Base-by-base conservation (phyloP, 225 moss, liverwort and hornwort genomes). In the Rhytidiadelphus loreus region DNA sequence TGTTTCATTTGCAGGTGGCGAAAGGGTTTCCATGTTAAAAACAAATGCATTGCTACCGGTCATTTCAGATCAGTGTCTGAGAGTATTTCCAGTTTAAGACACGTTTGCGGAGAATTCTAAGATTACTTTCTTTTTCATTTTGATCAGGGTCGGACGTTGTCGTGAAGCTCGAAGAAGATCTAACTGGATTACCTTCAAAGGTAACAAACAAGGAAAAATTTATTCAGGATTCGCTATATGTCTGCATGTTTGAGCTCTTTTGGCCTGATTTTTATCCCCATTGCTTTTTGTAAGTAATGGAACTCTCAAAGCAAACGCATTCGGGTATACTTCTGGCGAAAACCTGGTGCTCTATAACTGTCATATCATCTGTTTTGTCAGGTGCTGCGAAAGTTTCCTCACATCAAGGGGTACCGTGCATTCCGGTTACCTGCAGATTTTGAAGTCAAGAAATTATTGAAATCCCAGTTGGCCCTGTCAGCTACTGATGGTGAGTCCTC, bases 371-470 rank as follows among this genome's bases (percentile, higher is more conserved):
- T 87, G 48, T 89, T 57, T 80, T 90, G 63, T 81, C 93, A 96
- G 92, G 97, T 96, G 83, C 77, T 92, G 88, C 87, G 90, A 85
- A 98, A 94, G 89, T 98, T 97, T 68, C 98, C 98, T 82, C 93
- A 96, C 60, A 92, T 96, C 63, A 87, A 73, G 71, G 93, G 93
- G n/a, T 98, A 96, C 89, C 91, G 84, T 72, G 94, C 95, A 86
- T 92, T 98, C 44, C 93, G 92, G 32, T 86, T 98, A 69, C 96
- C 98, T 69, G 85, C 65, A 44, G 83, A 84, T 88, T 58, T 87
- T 77, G 92, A 96, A 91, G 85, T 86, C 77, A 92, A 92, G 90
- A 89, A 91, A 77, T 93, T 97, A 46, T 90, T 98, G 80, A 97
- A 95, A 90, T 94, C 91, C 77, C 98, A 98, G 87, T 91, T 98